phyloP scores from a whole-genome alignment of 2,329 filamentous ascomycete species.

The Claviceps monticola region DNA sequence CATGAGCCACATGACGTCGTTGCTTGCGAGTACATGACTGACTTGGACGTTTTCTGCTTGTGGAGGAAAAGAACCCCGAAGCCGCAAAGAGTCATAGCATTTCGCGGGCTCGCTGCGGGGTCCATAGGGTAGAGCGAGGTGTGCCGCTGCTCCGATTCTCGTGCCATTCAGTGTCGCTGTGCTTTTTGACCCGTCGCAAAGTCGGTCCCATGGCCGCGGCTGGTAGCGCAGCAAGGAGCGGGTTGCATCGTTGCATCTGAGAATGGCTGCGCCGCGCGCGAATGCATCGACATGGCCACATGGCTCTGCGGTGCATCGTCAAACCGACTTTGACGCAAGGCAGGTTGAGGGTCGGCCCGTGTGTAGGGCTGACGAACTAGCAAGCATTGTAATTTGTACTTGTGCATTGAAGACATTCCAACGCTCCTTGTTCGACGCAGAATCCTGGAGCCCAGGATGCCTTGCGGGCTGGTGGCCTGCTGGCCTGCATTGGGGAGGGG shows the following conservation, averaged over 20 bases:
- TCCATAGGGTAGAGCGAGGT: background rate
- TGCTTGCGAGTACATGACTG: background rate
- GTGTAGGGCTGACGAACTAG: slow-evolving; percentile 6
- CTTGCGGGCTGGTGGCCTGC: background rate
- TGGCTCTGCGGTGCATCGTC: slow-evolving; percentile 3
- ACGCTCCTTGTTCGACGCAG: slow-evolving; percentile 4
- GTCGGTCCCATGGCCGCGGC: no score
- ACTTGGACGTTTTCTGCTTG: background rate
- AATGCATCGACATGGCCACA: slow-evolving; percentile 1
- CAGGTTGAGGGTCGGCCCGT: slow-evolving; percentile 6
- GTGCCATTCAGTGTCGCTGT: background rate
- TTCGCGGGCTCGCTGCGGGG: background rate
- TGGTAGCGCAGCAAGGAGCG: background rate
- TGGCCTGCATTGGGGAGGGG: no score
- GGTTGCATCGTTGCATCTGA: background rate
- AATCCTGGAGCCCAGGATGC: slow-evolving; percentile 4
- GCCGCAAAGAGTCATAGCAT: background rate
- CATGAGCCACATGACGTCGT: background rate
- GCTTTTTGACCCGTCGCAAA: background rate
- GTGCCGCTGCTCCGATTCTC: background rate
- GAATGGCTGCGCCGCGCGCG: background rate
- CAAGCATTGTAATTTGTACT: background rate
- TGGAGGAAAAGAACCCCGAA: background rate
- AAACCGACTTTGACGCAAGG: background rate
- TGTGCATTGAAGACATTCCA: slow-evolving; percentile 6